Conservation (phyloP, 345 rosid genomes). For the Brassica juncea region DNA sequence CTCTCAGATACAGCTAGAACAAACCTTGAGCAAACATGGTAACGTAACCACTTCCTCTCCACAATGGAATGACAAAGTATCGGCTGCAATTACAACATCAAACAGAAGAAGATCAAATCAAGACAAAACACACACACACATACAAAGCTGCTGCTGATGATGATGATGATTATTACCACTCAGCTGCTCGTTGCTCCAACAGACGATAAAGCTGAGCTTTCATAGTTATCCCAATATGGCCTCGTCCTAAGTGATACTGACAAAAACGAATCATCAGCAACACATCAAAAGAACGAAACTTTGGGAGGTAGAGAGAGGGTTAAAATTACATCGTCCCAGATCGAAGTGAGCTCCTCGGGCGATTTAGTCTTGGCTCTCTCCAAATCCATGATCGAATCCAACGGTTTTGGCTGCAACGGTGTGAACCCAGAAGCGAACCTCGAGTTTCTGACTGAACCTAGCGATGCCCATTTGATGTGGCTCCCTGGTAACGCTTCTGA, state of each 20-base stretch:
- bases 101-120: constrained; percentile 10
- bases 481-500: constrained; percentile 50
- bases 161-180: constrained; percentile 55
- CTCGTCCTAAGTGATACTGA: constrained; percentile 90
- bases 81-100: constrained; percentile 54
- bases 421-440: constrained; percentile 80
- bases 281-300: background rate
- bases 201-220: constrained; percentile 70
- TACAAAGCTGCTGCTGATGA: background rate
- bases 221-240: constrained; percentile 78
- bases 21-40: constrained; percentile 78
- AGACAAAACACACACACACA: background rate
- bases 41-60: constrained; percentile 90
- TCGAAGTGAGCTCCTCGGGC: constrained; percentile 74
- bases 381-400: constrained; percentile 86
- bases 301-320: background rate
- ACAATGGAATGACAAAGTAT: constrained; percentile 82
- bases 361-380: constrained; percentile 65
- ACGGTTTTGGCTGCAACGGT: constrained; percentile 78
- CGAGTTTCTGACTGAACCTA: constrained; percentile 70
- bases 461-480: constrained; percentile 61
- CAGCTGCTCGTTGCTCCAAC: constrained; percentile 75
- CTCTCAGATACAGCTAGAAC: background rate
- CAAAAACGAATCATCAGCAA: constrained; percentile 24
- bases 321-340: constrained; percentile 78